A percentile compares a stretch with the other conserved stretches of the same genome.
phyloP scores from a whole-genome alignment of 2,329 filamentous ascomycete genomes.

The Nemania sp. region DNA sequence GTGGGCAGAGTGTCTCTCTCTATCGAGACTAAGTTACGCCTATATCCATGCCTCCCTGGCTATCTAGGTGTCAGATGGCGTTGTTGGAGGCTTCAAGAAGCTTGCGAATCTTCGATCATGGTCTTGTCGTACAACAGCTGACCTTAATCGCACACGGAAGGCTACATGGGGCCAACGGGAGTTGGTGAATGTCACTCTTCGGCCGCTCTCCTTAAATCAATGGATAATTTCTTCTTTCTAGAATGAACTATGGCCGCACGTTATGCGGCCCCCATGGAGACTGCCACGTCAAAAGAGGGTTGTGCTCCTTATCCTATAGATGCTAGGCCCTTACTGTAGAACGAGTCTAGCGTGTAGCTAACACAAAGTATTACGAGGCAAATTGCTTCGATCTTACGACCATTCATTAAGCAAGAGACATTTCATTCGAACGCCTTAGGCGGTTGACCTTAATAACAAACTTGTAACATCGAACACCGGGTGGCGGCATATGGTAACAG shows the following conservation, averaged over 20 bases:
- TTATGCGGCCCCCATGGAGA: slow-evolving; percentile 46
- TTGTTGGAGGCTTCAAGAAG: slow-evolving; percentile 33
- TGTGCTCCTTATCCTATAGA: slow-evolving; percentile 45
- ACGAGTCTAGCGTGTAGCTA: slow-evolving; percentile 44
- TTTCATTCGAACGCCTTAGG: background rate
- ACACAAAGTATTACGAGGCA: slow-evolving; percentile 20
- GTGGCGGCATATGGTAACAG: slow-evolving; percentile 32
- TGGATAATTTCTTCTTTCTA: slow-evolving; percentile 44
- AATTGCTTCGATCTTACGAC: slow-evolving; percentile 14
- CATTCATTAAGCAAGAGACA: slow-evolving; percentile 13
- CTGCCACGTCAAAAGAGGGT: slow-evolving; percentile 51
- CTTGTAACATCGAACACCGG: slow-evolving; percentile 12
- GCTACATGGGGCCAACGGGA: slow-evolving; percentile 44
- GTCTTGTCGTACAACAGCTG: slow-evolving; percentile 46
- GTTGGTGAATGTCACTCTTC: slow-evolving; percentile 44
- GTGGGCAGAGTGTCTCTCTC: slow-evolving; percentile 31
- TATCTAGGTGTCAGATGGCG: slow-evolving; percentile 18
- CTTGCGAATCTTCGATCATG: slow-evolving; percentile 39
- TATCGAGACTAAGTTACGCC: slow-evolving; percentile 36
- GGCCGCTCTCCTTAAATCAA: slow-evolving; percentile 44
- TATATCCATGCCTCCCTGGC: slow-evolving; percentile 18
- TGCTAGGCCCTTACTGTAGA: slow-evolving; percentile 41
- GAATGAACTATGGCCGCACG: slow-evolving; percentile 47
- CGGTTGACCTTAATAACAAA: slow-evolving; percentile 1
- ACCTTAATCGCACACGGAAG: slow-evolving; percentile 44